A percentile compares a stretch with the other conserved stretches of the same genome.
These are phyloP conservation scores for Aspergillus sclerotioniger DNA, from an alignment of 495 filamentous ascomycete species.

Conservation along the genomic window DNA sequence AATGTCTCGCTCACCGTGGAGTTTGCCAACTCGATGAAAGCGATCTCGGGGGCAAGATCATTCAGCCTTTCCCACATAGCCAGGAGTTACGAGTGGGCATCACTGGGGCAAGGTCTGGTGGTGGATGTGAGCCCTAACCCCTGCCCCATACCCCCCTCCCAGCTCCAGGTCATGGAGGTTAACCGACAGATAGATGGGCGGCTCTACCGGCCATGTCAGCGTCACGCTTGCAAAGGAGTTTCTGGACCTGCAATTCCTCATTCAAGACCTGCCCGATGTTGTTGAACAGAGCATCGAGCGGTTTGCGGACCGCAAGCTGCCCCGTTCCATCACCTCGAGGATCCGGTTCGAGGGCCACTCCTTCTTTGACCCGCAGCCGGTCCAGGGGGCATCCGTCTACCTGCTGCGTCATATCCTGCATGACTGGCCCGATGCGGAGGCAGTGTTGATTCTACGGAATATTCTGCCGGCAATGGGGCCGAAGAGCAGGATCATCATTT, in stretches of 20 bases:
- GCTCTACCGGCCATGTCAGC: slow-evolving; percentile 10
- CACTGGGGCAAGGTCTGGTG: neutral
- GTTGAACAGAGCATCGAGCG: neutral
- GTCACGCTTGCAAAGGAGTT: neutral
- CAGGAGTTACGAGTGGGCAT: slow-evolving; percentile 3
- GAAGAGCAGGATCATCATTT: slow-evolving; percentile 9
- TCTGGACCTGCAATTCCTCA: neutral
- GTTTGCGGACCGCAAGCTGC: neutral
- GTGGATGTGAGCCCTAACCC: slow-evolving; percentile 6
- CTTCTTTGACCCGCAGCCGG: slow-evolving; percentile 45
- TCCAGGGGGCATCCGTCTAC: slow-evolving; percentile 46
- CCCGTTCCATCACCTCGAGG: slow-evolving; percentile 13
- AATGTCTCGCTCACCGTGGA: neutral
- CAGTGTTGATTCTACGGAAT: slow-evolving; percentile 28
- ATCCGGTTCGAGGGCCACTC: slow-evolving; percentile 46
- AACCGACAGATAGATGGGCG: neutral
- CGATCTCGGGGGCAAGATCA: neutral
- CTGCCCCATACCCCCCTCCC: too few relatives aligned
- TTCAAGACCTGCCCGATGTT: slow-evolving; percentile 24
- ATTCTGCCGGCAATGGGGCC: slow-evolving; percentile 35
- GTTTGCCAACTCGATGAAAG: slow-evolving; percentile 5
- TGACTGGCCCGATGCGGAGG: slow-evolving; percentile 41
- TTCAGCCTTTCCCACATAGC: slow-evolving; percentile 3
- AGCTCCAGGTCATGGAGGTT: neutral
- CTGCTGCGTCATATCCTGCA: slow-evolving; percentile 49